A percentile compares a stretch with the other conserved stretches of the same genome.
Conservation (phyloP, 1,284 basidiomycete genomes). For the Inonotus hispidus region DNA sequence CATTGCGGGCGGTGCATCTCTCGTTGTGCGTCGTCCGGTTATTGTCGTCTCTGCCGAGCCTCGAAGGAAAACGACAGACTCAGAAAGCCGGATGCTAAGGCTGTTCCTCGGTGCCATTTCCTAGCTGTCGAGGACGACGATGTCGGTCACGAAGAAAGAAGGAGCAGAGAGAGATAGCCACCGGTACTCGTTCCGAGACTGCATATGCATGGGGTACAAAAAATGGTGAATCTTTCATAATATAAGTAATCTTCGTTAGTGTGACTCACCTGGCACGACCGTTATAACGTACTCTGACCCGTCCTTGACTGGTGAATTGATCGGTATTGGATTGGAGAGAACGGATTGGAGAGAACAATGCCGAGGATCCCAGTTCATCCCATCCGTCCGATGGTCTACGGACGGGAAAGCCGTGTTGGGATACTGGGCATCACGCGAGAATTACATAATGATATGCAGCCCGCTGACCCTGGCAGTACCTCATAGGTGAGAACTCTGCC, state of each 20-base stretch:
- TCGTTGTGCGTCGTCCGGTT: slow-evolving; percentile 38
- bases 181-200: slow-evolving; percentile 1
- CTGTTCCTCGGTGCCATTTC: slow-evolving; percentile 30
- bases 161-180: background rate
- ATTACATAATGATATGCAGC: too few species aligned
- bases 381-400: background rate
- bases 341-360: background rate
- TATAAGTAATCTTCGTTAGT: background rate
- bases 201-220: background rate
- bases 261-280: background rate
- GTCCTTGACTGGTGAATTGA: too few species aligned
- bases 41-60: slow-evolving; percentile 39
- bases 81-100: slow-evolving; percentile 67
- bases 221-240: background rate
- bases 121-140: background rate
- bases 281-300: background rate
- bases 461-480: too few species aligned
- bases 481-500: too few species aligned
- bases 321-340: background rate
- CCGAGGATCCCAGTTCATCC: background rate
- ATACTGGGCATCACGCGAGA: background rate
- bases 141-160: background rate
- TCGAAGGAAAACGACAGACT: slow-evolving; percentile 78
- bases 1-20: slow-evolving; percentile 61
- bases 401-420: background rate